phyloP scores from a whole-genome alignment of 2,329 filamentous ascomycete genomes.

The Bertia moriformis region DNA sequence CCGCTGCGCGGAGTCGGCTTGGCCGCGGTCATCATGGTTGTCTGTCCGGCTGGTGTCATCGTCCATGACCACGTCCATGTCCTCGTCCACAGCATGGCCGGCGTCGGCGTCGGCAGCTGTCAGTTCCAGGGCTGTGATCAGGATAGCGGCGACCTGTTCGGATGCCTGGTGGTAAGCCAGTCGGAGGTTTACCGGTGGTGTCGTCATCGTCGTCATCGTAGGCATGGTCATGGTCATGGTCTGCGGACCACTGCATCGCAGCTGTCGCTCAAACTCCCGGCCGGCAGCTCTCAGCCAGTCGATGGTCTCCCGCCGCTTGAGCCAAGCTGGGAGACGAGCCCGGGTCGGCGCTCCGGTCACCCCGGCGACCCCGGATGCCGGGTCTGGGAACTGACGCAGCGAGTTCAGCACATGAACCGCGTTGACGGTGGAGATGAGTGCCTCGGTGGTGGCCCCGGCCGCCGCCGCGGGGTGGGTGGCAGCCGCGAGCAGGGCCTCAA shows the following conservation, averaged over 20 bases:
- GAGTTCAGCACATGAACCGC: constrained; percentile 75
- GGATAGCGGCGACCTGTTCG: constrained; percentile 73
- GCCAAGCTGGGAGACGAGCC: constrained; percentile 49
- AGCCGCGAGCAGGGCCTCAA: constrained; percentile 55
- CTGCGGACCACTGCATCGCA: no score
- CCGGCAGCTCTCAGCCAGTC: constrained; percentile 51
- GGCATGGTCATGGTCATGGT: no score
- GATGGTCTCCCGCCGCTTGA: constrained; percentile 49
- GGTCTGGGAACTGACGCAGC: constrained; percentile 51
- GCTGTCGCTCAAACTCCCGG: constrained; percentile 63
- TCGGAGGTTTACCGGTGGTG: constrained; percentile 60
- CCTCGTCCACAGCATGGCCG: no score
- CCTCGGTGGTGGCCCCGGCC: constrained; percentile 59
- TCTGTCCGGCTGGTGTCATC: no score
- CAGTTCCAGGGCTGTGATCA: constrained; percentile 65
- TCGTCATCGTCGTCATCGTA: constrained; percentile 51
- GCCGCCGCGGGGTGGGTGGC: constrained; percentile 48
- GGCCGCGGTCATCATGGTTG: no score
- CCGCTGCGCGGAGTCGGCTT: no score
- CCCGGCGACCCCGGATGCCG: no score
- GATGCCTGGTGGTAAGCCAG: constrained; percentile 78
- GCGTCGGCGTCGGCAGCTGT: constrained; percentile 67
- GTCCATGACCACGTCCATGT: no score
- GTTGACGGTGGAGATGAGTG: constrained; percentile 63
- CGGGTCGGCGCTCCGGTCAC: no score